Percentiles rank a stretch among this genome's conserved stretches.
Evolutionary conservation across 116 monocot genomes (phyloP).

Genomic region (Phalaenopsis hybrid): DNA sequence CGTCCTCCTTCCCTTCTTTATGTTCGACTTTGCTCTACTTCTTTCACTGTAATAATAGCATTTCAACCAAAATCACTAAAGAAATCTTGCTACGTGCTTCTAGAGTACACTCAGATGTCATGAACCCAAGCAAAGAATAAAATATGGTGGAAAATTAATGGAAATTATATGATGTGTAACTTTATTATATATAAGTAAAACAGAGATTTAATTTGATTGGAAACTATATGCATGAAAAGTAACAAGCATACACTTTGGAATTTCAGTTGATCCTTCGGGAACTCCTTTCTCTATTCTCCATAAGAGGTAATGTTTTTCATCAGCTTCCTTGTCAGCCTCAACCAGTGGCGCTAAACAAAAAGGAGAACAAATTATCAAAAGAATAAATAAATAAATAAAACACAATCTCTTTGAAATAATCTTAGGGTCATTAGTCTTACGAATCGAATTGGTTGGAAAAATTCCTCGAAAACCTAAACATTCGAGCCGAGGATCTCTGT

Average conservation of each 20-base stretch:
- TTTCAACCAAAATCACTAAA: not conserved
- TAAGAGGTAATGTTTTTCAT: slow-evolving; percentile 56
- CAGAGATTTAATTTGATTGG: not conserved
- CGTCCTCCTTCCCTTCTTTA: too few relatives aligned
- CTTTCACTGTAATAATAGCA: too few relatives aligned
- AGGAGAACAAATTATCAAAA: slow-evolving; percentile 1
- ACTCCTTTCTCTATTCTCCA: slow-evolving; percentile 88
- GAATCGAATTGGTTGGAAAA: slow-evolving; percentile 61
- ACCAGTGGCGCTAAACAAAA: slow-evolving; percentile 69
- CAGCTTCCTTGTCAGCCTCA: slow-evolving; percentile 70
- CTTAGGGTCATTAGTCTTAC: slow-evolving; percentile 33
- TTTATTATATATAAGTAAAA: not conserved
- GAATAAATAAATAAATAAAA: not conserved
- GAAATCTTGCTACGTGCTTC: not conserved
- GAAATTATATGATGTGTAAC: not conserved
- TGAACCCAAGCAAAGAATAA: not conserved
- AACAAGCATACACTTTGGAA: slow-evolving; percentile 60
- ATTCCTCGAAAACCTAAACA: slow-evolving; percentile 88
- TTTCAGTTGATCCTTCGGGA: slow-evolving; percentile 92
- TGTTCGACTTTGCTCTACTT: too few relatives aligned
- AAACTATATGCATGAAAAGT: not conserved
- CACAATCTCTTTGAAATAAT: not conserved
- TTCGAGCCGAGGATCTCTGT: slow-evolving; percentile 67
- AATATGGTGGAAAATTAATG: not conserved
- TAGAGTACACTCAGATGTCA: not conserved